phyloP scores from a whole-genome alignment of 129 eudicot genomes.

The Flaveria robusta region DNA sequence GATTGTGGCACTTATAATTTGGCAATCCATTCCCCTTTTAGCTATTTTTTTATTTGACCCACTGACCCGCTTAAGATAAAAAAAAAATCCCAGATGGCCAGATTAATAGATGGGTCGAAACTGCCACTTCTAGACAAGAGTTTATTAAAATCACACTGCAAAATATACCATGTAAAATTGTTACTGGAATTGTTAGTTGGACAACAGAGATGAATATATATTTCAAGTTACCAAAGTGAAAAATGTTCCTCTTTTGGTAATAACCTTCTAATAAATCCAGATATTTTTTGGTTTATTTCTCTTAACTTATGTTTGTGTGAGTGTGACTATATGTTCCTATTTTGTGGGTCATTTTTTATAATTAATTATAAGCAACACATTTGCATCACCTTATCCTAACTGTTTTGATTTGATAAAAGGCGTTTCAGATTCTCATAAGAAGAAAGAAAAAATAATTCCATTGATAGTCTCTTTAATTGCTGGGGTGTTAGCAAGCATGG shows the following conservation, averaged over 20 bases:
- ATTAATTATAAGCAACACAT: conserved; percentile 1
- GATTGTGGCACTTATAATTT: background rate
- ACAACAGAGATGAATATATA: background rate
- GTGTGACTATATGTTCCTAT: background rate
- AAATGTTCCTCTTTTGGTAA: background rate
- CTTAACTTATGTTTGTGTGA: background rate
- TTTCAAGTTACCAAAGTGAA: background rate
- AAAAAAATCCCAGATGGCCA: background rate
- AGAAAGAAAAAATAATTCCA: conserved; percentile 28
- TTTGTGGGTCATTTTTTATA: background rate
- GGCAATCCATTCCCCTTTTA: background rate
- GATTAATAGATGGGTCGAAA: background rate
- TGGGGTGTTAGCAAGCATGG: conserved; percentile 13
- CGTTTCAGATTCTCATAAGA: conserved; percentile 35
- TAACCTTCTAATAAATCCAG: background rate
- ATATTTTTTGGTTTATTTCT: conserved; percentile 12
- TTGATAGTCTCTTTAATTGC: conserved; percentile 20
- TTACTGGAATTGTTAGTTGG: background rate
- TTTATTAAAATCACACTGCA: background rate
- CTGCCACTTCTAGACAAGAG: background rate
- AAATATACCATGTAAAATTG: background rate
- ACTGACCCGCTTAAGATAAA: background rate
- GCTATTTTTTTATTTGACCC: background rate
- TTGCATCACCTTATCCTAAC: conserved; percentile 21
- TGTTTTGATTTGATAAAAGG: conserved; percentile 15